Evolutionary conservation across 805 yeast species (phyloP), one percentile per base, ranked within the genome.

Genomic region (Naumovozyma baii): DNA sequence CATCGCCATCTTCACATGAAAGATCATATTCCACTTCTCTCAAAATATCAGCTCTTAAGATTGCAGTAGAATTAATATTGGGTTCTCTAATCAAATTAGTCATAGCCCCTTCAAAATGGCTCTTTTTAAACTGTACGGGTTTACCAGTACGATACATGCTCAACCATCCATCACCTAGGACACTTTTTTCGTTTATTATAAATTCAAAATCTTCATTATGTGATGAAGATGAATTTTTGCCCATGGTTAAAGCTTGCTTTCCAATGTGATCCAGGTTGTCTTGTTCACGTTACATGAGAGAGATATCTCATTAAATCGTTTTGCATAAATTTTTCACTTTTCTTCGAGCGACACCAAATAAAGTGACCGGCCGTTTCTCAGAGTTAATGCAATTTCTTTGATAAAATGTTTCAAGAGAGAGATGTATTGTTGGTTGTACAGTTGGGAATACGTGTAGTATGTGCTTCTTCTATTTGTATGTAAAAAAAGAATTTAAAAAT

Each of bases 41-140:
- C 34, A 83, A 56, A 18, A 87, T 76, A 61, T 90, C 96, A 0
- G 96, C 94, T 48, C 97, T 67, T 61, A 90, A 66, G 26, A 88
- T 82, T 28, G 86, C 92, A 0, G 96, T 83, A 9, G 96, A 88
- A 62, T 88, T 90, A 62, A 86, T 83, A 56, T 87, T 83, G 14
- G 96, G 96, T 47, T 84, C 85, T 43, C 72, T 69, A 39, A 86
- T 82, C 44, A 86, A 68, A 58, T 85, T 83, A 33, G 73, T 61
- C 88, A 86, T 81, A 4, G 95, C 95, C 2, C 64, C 63, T 40
- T 76, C 78, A 53, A 79, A 86, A 61, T 86, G 84, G 4, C 57
- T 59, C 12, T 44, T 55, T 10, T 39, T 45, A 32, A 61, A 61
- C 3, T 44, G 41, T 2, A 55, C 54, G 14, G 50, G 42, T 5